These are phyloP conservation scores for Neurospora hispaniola DNA, from an alignment of 495 filamentous ascomycete species.

Conservation along the genomic window DNA sequence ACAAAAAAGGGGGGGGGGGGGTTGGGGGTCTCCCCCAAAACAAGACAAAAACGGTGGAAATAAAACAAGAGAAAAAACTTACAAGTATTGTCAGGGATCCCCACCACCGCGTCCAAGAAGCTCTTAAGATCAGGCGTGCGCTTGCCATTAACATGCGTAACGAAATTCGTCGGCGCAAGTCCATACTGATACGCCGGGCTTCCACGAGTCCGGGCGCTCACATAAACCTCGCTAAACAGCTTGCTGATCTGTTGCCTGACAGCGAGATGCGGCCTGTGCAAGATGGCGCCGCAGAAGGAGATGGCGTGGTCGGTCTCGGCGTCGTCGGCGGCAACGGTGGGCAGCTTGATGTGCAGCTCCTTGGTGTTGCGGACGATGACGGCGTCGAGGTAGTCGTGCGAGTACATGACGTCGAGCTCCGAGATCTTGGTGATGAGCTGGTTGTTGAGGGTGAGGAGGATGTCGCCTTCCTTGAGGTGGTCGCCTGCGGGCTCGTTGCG, in stretches of 20 bases:
- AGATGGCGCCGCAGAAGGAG: conserved; percentile 87
- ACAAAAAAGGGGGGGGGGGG: neutral
- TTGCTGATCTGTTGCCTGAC: conserved; percentile 95
- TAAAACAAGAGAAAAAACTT: conserved; percentile 15
- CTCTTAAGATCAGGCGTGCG: conserved; percentile 67
- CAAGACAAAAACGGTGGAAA: too few relatives aligned
- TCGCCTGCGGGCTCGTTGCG: conserved; percentile 51
- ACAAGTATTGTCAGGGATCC: conserved; percentile 91
- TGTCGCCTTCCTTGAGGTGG: conserved; percentile 76
- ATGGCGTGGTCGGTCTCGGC: conserved; percentile 86
- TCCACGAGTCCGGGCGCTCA: conserved; percentile 73
- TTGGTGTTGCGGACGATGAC: conserved; percentile 77
- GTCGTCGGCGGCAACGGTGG: conserved; percentile 80
- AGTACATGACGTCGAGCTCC: conserved; percentile 94
- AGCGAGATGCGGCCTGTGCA: conserved; percentile 91
- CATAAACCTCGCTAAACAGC: conserved; percentile 95
- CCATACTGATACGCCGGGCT: conserved; percentile 88
- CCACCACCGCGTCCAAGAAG: conserved; percentile 68
- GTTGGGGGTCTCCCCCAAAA: neutral
- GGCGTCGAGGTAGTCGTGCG: conserved; percentile 71
- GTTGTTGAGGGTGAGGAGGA: conserved; percentile 83
- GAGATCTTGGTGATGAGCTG: conserved; percentile 87
- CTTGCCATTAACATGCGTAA: conserved; percentile 86
- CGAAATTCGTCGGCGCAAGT: conserved; percentile 91
- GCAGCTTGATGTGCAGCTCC: conserved; percentile 67